Evolutionary conservation across 2,329 filamentous ascomycete genomes (phyloP), one percentile per base, ranked within the genome.

Genomic region (Fusarium fujikuroi): DNA sequence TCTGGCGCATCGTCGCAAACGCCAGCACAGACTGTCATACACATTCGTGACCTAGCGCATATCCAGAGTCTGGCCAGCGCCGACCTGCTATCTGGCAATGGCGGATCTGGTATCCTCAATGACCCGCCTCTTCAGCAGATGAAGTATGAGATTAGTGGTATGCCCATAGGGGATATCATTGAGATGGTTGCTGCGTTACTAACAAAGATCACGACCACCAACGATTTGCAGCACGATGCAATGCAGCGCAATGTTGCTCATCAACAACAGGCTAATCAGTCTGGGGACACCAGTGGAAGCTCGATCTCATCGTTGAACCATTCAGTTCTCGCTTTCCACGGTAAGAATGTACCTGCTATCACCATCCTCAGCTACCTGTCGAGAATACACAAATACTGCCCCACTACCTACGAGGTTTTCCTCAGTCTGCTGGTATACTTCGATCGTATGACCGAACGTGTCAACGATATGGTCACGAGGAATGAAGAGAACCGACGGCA

Each of bases 361-460:
- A 97, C 95, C 25, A 98, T 99, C 69, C 86, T 97, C 69, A 98
- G 95, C 87, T 99, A 99, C 79, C 85, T 99, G 60, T 95, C 92
- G 77, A 92, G 96, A 68, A 98, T 99, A 80, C 95, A 99, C 84
- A 98, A 98, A 84, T 99, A 99, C 84, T 99, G 96, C 79, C 96
- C 96, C 1, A 98, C 96, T 10, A 98, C 96, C 2, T 99, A 97
- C 80, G 96, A 99, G 83, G 96, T 99, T 1, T 99, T 99, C 80
- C 85, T 99, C 68, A 98, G 95, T 80, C 84, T 99, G 78, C 85
- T 99, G 62, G 95, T 99, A 37, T 99, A 98, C 83, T 99, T 99
- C 83, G 96, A 99, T 81, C 93, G 96, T 70, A 99, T 99, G 96
- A 98, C 95, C 47, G 96, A 98, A 81, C 90, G 94, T 66, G 95